Base-by-base conservation (phyloP, 2,329 filamentous ascomycete genomes). In the Didymella glomerata region DNA sequence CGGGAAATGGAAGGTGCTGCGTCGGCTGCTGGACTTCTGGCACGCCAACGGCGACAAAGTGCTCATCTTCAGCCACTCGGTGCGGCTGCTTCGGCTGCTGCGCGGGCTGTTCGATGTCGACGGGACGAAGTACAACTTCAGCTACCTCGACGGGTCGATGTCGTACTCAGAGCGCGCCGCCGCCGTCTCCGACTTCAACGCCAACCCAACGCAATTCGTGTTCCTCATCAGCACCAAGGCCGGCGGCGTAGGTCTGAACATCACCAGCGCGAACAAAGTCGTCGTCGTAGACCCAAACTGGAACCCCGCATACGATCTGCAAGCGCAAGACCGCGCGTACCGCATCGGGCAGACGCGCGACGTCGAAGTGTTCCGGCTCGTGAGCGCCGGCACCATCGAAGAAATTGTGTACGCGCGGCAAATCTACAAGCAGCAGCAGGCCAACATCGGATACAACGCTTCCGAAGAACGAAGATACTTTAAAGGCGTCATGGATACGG, bases 351-450 rank as follows among this genome's bases (percentile, higher is more conserved):
- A 99, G 77, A 88, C 86, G 0, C 85, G 95, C 20, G 92, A 98
- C 71, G 95, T 99, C 0, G 95, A 99, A 73, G 94, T 98, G 1
- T 98, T 97, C 75, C 88, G 95, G 4, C 85, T 99, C 1, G 88
- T 99, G 18, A 94, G 91, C 2, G 88, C 91, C 1, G 95, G 95
- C 0, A 98, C 95, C 0, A 92, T 99, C 16, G 95, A 99, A 73
- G 95, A 99, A 76, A 95, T 97, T 53, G 92, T 98, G 8, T 99
- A 99, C 70, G 95, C 94, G 0, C 86, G 95, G 7, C 95, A 99
- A 71, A 95, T 99, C 38, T 99, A 99, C 83, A 99, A 99, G 77
- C 95, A 99, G 73, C 95, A 99, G 71, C 95, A 98, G 79, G 94
- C 95, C 25, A 98, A 97, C 71, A 98, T 99, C 58, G 95, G 92